A percentile compares a stretch with the other conserved stretches of the same genome.
Evolutionary conservation across 768 basidiomycete species (phyloP).

Genomic region (Austroboletus festivus): DNA sequence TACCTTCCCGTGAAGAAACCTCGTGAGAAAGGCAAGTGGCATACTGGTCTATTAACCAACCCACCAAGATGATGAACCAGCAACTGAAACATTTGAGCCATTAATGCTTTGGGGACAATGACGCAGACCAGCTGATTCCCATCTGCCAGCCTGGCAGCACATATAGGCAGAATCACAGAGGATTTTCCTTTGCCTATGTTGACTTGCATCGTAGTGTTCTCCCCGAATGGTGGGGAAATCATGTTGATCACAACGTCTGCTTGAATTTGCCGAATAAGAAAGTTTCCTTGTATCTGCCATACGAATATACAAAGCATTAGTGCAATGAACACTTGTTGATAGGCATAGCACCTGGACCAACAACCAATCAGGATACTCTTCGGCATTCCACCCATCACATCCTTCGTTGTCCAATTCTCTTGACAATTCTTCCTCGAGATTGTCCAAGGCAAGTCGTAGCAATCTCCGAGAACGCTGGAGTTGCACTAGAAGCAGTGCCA

Average conservation of each 20-base stretch:
- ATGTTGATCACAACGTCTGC: slow-evolving; percentile 33
- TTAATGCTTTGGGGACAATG: not conserved
- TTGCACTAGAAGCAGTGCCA: slow-evolving; percentile 19
- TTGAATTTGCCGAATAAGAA: not conserved
- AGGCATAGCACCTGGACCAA: slow-evolving; percentile 35
- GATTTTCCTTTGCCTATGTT: not conserved
- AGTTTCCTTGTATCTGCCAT: slow-evolving; percentile 29
- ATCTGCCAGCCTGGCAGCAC: not conserved
- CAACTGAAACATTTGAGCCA: slow-evolving; percentile 25
- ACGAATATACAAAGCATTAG: not conserved
- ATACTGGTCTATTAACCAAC: slow-evolving; percentile 20
- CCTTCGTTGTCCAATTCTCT: slow-evolving; percentile 21
- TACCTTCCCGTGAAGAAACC: not conserved
- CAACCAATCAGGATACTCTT: slow-evolving; percentile 36
- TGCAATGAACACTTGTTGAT: not conserved
- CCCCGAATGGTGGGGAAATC: slow-evolving; percentile 34
- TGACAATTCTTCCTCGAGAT: slow-evolving; percentile 28
- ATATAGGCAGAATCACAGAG: not conserved
- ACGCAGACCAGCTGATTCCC: not conserved
- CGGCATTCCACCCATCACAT: slow-evolving; percentile 7
- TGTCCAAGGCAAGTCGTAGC: slow-evolving; percentile 15
- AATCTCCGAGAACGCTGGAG: slow-evolving; percentile 10
- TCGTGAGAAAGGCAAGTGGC: slow-evolving; percentile 5
- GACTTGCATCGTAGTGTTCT: slow-evolving; percentile 29
- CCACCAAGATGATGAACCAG: slow-evolving; percentile 39